phyloP scores from a whole-genome alignment of 306 rosid species.

The Hylodesmum podocarpum region DNA sequence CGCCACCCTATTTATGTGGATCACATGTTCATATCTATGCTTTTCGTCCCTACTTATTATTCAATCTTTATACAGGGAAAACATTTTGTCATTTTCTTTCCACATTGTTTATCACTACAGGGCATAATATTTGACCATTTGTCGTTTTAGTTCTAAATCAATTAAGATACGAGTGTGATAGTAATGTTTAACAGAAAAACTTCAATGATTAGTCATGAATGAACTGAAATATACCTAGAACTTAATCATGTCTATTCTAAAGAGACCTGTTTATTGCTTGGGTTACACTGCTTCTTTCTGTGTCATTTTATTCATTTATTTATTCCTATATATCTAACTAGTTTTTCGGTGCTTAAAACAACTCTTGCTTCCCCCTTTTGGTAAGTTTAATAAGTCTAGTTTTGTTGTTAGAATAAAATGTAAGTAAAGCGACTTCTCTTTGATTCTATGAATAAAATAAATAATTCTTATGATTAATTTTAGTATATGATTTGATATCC shows the following conservation, averaged over 20 bases:
- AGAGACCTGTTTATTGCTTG: not conserved
- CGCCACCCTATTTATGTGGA: slow-evolving; percentile 29
- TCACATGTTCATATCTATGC: slow-evolving; percentile 17
- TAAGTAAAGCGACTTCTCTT: not conserved
- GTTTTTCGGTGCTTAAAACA: not conserved
- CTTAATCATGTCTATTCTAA: not conserved
- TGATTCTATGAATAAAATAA: not conserved
- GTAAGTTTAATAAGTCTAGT: not conserved
- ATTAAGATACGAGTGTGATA: slow-evolving; percentile 10
- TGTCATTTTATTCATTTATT: not conserved
- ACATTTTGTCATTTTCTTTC: not conserved
- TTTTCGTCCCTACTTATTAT: slow-evolving; percentile 8
- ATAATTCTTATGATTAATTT: not conserved
- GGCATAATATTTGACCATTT: not conserved
- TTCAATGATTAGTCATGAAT: slow-evolving; percentile 25
- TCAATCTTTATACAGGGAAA: not conserved
- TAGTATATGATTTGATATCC: not conserved
- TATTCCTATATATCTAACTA: not conserved
- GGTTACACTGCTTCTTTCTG: not conserved
- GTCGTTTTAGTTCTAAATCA: not conserved
- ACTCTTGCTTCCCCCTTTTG: not conserved
- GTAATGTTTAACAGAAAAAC: slow-evolving; percentile 24
- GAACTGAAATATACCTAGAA: not conserved
- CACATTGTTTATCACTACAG: not conserved
- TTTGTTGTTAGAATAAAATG: not conserved